A percentile compares a stretch with the other conserved stretches of the same genome.
These are phyloP conservation scores for Colletotrichum sublineola DNA, from an alignment of 2,329 filamentous ascomycete species.

Conservation along the genomic window DNA sequence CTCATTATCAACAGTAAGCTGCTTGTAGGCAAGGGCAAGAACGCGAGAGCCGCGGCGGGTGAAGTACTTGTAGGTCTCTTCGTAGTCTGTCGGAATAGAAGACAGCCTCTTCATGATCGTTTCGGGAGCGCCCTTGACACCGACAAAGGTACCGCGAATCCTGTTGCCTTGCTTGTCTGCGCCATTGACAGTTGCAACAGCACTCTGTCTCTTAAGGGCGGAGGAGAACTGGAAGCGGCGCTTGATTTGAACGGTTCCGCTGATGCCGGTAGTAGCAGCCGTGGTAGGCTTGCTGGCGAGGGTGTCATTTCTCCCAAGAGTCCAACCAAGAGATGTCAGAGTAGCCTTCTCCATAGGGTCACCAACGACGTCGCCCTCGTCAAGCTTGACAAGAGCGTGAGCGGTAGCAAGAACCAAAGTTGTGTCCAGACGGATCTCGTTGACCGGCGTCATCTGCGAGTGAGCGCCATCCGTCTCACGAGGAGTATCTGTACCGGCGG, in stretches of 20 bases:
- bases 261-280: slow-evolving; percentile 61
- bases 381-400: slow-evolving; percentile 94
- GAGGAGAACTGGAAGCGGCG: slow-evolving; percentile 99
- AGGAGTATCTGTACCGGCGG: slow-evolving; percentile 70
- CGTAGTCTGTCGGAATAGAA: slow-evolving; percentile 86
- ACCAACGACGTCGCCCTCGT: slow-evolving; percentile 96
- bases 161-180: slow-evolving; percentile 82
- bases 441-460: slow-evolving; percentile 79
- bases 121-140: slow-evolving; percentile 96
- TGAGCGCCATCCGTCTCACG: slow-evolving; percentile 85
- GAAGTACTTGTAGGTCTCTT: slow-evolving; percentile 99
- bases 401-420: slow-evolving; percentile 94
- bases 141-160: slow-evolving; percentile 88
- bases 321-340: slow-evolving; percentile 89
- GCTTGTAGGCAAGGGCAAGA: slow-evolving; percentile 93
- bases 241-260: slow-evolving; percentile 91
- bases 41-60: slow-evolving; percentile 96
- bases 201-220: slow-evolving; percentile 94
- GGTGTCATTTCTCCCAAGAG: slow-evolving; percentile 88
- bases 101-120: slow-evolving; percentile 96
- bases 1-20: slow-evolving; percentile 84
- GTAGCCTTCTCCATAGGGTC: slow-evolving; percentile 99
- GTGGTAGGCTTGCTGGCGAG: slow-evolving; percentile 76
- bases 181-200: slow-evolving; percentile 84
- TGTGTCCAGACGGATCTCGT: slow-evolving; percentile 81